Conservation (phyloP, 179 eudicot genomes). For the Kewa caespitosa region DNA sequence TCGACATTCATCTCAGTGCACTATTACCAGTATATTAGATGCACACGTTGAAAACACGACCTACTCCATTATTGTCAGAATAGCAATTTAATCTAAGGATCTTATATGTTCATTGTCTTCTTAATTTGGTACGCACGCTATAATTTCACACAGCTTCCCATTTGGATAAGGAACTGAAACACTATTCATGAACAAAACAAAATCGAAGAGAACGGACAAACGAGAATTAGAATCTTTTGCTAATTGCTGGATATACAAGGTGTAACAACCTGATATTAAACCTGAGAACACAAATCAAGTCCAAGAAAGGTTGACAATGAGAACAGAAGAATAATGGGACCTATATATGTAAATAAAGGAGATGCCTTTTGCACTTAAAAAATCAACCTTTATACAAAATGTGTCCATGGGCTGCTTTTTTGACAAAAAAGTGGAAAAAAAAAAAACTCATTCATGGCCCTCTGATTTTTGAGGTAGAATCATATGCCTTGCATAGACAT, state of each 20-base stretch:
- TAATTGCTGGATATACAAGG: background rate
- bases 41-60: too few relatives aligned
- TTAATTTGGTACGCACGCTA: too few relatives aligned
- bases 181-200: background rate
- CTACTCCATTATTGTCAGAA: too few relatives aligned
- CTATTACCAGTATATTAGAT: too few relatives aligned
- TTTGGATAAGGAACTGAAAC: too few relatives aligned
- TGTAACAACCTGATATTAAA: slow-evolving; percentile 1
- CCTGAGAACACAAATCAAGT: slow-evolving; percentile 12
- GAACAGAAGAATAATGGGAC: slow-evolving; percentile 27
- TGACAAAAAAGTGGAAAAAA: slow-evolving; percentile 11
- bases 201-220: background rate
- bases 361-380: slow-evolving; percentile 37
- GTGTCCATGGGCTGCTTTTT: slow-evolving; percentile 19
- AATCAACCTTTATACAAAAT: slow-evolving; percentile 34
- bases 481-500: slow-evolving; percentile 47
- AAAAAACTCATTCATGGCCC: slow-evolving; percentile 24
- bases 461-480: slow-evolving; percentile 36
- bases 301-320: slow-evolving; percentile 27
- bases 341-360: slow-evolving; percentile 22
- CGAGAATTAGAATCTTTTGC: background rate
- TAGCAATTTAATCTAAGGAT: too few relatives aligned
- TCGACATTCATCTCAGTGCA: too few relatives aligned
- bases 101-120: too few relatives aligned
- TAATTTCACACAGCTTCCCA: too few relatives aligned